phyloP scores from a whole-genome alignment of 768 basidiomycete species.

The Chiua virens region DNA sequence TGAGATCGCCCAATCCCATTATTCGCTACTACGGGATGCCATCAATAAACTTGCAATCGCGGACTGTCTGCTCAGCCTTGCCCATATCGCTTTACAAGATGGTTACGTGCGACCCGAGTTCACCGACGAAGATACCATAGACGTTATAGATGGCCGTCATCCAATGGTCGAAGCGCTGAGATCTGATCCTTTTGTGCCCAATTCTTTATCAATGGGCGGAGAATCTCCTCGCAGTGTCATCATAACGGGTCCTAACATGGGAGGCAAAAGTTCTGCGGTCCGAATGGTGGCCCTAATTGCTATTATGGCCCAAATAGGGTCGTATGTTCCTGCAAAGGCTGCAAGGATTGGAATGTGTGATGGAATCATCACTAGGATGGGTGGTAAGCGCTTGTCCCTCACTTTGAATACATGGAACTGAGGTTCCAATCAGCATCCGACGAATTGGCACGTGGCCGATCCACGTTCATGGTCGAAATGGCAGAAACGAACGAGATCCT shows the following conservation, averaged over 20 bases:
- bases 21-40: slow-evolving; percentile 68
- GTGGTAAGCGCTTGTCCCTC: slow-evolving; percentile 49
- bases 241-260: slow-evolving; percentile 87
- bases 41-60: slow-evolving; percentile 80
- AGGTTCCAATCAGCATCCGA: slow-evolving; percentile 63
- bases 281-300: slow-evolving; percentile 76
- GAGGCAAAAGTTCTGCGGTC: slow-evolving; percentile 83
- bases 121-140: slow-evolving; percentile 61
- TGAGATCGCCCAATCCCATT: slow-evolving; percentile 68
- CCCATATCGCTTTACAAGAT: slow-evolving; percentile 70
- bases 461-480: slow-evolving; percentile 98
- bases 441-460: slow-evolving; percentile 81
- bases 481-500: slow-evolving; percentile 91
- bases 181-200: slow-evolving; percentile 84
- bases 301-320: slow-evolving; percentile 86
- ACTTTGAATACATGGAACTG: neutral
- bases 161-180: slow-evolving; percentile 86
- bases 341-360: slow-evolving; percentile 81
- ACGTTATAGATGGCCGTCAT: slow-evolving; percentile 84
- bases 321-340: slow-evolving; percentile 81
- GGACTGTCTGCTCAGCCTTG: slow-evolving; percentile 86
- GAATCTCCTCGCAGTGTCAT: slow-evolving; percentile 56
- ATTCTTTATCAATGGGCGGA: slow-evolving; percentile 67
- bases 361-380: slow-evolving; percentile 86
- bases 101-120: slow-evolving; percentile 82